Evolutionary conservation across 371 early-diverging fungal species (phyloP).

Genomic region (Quaeritorhiza haematococci): DNA sequence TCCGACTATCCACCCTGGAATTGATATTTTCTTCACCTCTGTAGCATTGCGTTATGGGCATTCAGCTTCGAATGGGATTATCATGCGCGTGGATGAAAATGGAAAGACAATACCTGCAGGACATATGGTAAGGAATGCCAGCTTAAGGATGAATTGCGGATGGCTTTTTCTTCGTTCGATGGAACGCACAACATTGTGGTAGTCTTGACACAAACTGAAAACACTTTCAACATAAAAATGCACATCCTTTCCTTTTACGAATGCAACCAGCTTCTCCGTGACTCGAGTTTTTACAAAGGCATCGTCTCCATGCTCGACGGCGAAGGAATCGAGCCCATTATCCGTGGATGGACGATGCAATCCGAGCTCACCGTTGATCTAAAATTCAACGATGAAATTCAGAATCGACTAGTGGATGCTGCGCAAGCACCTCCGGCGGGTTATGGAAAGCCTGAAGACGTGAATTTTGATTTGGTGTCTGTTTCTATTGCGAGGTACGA

Average conservation of each 20-base stretch:
- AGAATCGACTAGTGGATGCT: constrained; percentile 9
- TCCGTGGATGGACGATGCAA: constrained; percentile 25
- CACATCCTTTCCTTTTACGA: not conserved
- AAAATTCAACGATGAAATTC: constrained; percentile 18
- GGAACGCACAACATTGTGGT: not conserved
- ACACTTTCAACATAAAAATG: not conserved
- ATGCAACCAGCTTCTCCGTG: constrained; percentile 10
- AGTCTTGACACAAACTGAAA: not conserved
- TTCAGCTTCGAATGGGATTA: constrained; percentile 7
- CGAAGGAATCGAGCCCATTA: constrained; percentile 17
- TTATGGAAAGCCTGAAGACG: too few relatives aligned
- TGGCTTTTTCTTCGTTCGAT: not conserved
- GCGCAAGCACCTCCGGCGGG: too few relatives aligned
- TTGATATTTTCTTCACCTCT: constrained; percentile 10
- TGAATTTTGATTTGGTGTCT: constrained; percentile 5
- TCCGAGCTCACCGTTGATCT: constrained; percentile 22
- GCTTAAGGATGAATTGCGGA: not conserved
- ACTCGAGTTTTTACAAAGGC: constrained; percentile 14
- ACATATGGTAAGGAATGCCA: constrained; percentile 16
- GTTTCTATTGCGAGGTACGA: too few relatives aligned
- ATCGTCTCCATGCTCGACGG: constrained; percentile 4
- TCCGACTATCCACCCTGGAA: constrained; percentile 7
- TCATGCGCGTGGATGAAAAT: constrained; percentile 27
- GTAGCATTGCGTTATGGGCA: constrained; percentile 14
- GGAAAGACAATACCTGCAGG: constrained; percentile 25